A percentile compares a stretch with the other conserved stretches of the same genome.
phyloP scores from a whole-genome alignment of 495 filamentous ascomycete species.

The Tuber calosporum region DNA sequence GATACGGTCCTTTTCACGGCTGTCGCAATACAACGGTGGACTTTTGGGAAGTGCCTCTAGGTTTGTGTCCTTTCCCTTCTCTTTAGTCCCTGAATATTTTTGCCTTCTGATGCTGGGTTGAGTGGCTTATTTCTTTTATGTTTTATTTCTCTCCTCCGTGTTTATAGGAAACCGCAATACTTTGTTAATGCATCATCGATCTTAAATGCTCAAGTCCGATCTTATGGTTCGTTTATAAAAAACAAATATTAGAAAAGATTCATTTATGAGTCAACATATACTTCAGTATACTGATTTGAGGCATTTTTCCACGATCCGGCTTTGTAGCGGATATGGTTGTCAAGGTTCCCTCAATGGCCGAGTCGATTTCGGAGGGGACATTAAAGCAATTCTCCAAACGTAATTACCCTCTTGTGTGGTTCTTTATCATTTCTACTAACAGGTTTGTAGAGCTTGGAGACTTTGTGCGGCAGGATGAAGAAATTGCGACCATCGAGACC shows the following conservation, averaged over 20 bases:
- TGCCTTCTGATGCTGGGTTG: slow-evolving; percentile 13
- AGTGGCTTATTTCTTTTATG: slow-evolving; percentile 5
- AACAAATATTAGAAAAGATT: background rate
- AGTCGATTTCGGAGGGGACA: slow-evolving; percentile 97
- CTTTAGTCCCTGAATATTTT: background rate
- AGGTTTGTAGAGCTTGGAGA: slow-evolving; percentile 67
- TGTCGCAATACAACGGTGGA: slow-evolving; percentile 28
- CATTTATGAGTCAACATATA: background rate
- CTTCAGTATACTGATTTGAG: background rate
- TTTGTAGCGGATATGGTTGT: slow-evolving; percentile 58
- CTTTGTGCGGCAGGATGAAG: slow-evolving; percentile 90
- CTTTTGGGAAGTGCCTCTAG: slow-evolving; percentile 13
- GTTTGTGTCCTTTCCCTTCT: slow-evolving; percentile 4
- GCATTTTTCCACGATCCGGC: background rate
- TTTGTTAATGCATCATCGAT: slow-evolving; percentile 33
- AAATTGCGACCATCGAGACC: slow-evolving; percentile 99
- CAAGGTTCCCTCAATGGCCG: slow-evolving; percentile 96
- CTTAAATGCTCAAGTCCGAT: slow-evolving; percentile 34
- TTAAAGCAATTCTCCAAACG: slow-evolving; percentile 91
- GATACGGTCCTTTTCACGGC: slow-evolving; percentile 33
- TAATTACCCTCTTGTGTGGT: slow-evolving; percentile 42
- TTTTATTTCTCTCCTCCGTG: slow-evolving; percentile 12
- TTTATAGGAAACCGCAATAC: slow-evolving; percentile 28
- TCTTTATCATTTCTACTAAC: slow-evolving; percentile 34
- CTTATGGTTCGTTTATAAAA: slow-evolving; percentile 32